Percentiles rank a stretch among this genome's conserved stretches.
These are phyloP conservation scores for Colletotrichum endophyticum DNA, from an alignment of 2,329 filamentous ascomycete species.

Conservation along the genomic window DNA sequence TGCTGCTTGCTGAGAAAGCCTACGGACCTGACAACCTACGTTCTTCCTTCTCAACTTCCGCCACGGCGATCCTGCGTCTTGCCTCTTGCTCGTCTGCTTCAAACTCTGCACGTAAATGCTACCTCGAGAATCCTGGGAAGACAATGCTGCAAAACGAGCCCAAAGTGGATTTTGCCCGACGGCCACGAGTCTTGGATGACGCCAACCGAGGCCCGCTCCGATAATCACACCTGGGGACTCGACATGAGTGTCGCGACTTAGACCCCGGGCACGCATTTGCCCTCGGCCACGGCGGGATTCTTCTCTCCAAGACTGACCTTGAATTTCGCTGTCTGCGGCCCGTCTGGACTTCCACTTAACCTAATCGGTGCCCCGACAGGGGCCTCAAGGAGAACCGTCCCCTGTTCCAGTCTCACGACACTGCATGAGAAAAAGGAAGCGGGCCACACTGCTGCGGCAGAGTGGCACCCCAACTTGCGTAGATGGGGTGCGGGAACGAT, in stretches of 20 bases:
- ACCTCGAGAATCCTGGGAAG: background rate
- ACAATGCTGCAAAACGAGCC: conserved; percentile 1
- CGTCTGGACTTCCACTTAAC: background rate
- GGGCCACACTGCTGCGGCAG: conserved; percentile 8
- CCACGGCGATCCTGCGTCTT: background rate
- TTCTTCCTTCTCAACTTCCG: background rate
- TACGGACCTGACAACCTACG: background rate
- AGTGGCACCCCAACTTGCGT: conserved; percentile 10
- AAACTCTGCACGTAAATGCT: background rate
- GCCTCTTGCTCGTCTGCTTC: background rate
- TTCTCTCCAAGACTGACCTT: background rate
- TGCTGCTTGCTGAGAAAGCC: background rate
- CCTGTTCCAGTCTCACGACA: conserved; percentile 8
- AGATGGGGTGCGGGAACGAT: conserved; percentile 19
- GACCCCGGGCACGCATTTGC: background rate
- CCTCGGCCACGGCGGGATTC: background rate
- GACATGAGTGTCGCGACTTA: background rate
- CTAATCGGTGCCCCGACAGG: background rate
- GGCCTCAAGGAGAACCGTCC: background rate
- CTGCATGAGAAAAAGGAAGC: conserved; percentile 12
- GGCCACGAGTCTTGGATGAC: background rate
- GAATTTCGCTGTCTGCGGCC: background rate
- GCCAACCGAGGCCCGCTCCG: conserved; percentile 5
- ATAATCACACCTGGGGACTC: background rate
- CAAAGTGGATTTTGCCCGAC: conserved; percentile 6